Base-by-base conservation (phyloP, 805 yeast genomes). In the Candida morakotiae region DNA sequence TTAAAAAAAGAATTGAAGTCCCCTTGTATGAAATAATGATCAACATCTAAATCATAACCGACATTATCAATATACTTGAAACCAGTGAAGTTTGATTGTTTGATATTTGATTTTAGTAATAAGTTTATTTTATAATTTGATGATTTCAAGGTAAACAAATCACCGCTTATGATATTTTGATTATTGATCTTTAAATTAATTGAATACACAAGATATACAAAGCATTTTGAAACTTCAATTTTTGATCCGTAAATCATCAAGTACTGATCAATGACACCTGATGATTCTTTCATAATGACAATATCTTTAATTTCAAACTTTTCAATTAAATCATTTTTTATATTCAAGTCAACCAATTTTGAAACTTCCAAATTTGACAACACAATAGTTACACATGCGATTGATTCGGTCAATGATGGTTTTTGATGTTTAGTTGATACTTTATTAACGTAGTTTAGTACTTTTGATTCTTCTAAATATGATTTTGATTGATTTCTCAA, bases 81-180 rank as follows among this genome's bases (percentile, higher is more conserved):
- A 5, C 40, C 35, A n/a, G n/a, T n/a, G n/a, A n/a, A n/a, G n/a
- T n/a, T n/a, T 20, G 10, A 3, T 3, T 14, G 13, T 19, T 13
- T 9, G 3, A 7, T 19, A 10, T 25, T 16, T 15, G 18, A 9
- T 21, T 28, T 34, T n/a, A 43, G 28, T n/a, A 48, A 34, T 11
- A 49, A 6, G 8, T 37, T 42, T 9, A 53, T 19, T 15, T 34
- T 31, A 42, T 62, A 63, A 39, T 61, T 62, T 21, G 47, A 35
- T 2, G 64, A 58, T 35, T 62, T 64, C 31, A 67, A 54, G 1
- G 68, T 66, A 38, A 46, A 55, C 31, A 37, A 22, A 34, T 54
- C 53, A 21, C 37, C 37, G 7, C 45, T 39, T 15, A 48, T 38
- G n/a, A n/a, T n/a, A n/a, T n/a, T n/a, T 8, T 56, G 26, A 28